These are phyloP conservation scores for Bruguiera parviflora DNA, from an alignment of 345 rosid species.

Conservation along the genomic window DNA sequence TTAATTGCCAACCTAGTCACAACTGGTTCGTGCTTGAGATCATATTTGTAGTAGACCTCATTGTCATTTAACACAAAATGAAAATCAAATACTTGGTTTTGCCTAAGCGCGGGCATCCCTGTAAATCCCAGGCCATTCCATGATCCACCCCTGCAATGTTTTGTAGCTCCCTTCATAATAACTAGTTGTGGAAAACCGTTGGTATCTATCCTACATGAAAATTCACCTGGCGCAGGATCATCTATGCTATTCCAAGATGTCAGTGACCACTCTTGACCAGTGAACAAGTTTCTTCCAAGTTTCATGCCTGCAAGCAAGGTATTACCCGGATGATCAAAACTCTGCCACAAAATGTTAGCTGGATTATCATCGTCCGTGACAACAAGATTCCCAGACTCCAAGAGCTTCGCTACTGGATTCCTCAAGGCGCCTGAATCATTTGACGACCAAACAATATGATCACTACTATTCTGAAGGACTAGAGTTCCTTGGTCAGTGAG, in stretches of 20 bases:
- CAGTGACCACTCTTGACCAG: not conserved
- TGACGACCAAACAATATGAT: slow-evolving; percentile 22
- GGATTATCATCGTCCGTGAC: slow-evolving; percentile 3
- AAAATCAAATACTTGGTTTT: not conserved
- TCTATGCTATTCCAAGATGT: slow-evolving; percentile 12
- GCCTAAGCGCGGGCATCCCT: not conserved
- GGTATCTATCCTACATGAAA: slow-evolving; percentile 1
- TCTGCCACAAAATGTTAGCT: slow-evolving; percentile 13
- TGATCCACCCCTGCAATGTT: slow-evolving; percentile 1
- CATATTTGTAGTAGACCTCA: slow-evolving; percentile 1
- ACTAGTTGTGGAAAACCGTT: slow-evolving; percentile 14
- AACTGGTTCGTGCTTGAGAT: not conserved
- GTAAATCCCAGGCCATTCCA: slow-evolving; percentile 19
- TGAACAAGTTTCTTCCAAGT: slow-evolving; percentile 4
- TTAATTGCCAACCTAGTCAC: not conserved
- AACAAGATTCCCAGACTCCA: slow-evolving; percentile 26
- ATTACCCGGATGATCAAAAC: slow-evolving; percentile 22
- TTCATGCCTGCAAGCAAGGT: slow-evolving; percentile 21
- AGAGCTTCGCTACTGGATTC: slow-evolving; percentile 10
- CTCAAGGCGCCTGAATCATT: not conserved
- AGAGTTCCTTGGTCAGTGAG: slow-evolving; percentile 17
- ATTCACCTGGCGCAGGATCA: slow-evolving; percentile 18
- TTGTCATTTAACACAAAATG: slow-evolving; percentile 11
- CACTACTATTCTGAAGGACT: slow-evolving; percentile 13
- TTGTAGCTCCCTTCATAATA: not conserved